These are phyloP conservation scores for Ceratobasidium sp. DNA, from an alignment of 1,284 basidiomycete genomes.

Conservation along the genomic window DNA sequence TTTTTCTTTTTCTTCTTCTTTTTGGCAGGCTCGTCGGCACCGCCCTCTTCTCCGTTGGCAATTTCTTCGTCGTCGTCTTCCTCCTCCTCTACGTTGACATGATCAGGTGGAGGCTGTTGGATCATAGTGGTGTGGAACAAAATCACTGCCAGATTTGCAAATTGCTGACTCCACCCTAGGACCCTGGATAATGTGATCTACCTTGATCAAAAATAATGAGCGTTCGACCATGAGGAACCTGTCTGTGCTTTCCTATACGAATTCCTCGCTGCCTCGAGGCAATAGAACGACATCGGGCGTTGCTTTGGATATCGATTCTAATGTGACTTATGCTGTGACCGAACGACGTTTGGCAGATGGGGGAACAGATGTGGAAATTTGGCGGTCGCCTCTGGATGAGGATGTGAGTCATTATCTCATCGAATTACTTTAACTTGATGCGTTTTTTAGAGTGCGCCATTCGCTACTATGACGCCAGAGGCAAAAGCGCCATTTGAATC, in stretches of 20 bases:
- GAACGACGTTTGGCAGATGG: conserved; percentile 18
- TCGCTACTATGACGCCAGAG: conserved; percentile 8
- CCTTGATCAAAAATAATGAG: conserved; percentile 8
- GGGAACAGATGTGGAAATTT: conserved; percentile 26
- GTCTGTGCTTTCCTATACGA: conserved; percentile 1
- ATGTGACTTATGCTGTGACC: conserved; percentile 1
- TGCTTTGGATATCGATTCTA: conserved; percentile 15
- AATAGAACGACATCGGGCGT: neutral
- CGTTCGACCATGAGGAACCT: conserved; percentile 25
- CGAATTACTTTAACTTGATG: neutral
- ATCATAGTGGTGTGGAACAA: conserved; percentile 35
- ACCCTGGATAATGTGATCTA: conserved; percentile 12
- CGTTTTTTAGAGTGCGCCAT: neutral
- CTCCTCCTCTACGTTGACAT: conserved; percentile 42
- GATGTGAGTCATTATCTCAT: neutral
- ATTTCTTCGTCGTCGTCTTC: conserved; percentile 49
- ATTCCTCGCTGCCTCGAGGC: neutral
- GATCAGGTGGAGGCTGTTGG: conserved; percentile 26
- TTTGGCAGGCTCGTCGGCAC: conserved; percentile 49
- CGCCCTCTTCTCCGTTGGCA: conserved; percentile 44
- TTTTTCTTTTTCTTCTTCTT: conserved; percentile 97
- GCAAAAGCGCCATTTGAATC: neutral
- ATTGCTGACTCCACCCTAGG: neutral
- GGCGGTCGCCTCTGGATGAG: conserved; percentile 15
- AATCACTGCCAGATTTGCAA: conserved; percentile 10